Percentiles rank a stretch among this genome's conserved stretches.
Conservation (phyloP, 352 stramenopile species). For the Phytophthora lateralis region DNA sequence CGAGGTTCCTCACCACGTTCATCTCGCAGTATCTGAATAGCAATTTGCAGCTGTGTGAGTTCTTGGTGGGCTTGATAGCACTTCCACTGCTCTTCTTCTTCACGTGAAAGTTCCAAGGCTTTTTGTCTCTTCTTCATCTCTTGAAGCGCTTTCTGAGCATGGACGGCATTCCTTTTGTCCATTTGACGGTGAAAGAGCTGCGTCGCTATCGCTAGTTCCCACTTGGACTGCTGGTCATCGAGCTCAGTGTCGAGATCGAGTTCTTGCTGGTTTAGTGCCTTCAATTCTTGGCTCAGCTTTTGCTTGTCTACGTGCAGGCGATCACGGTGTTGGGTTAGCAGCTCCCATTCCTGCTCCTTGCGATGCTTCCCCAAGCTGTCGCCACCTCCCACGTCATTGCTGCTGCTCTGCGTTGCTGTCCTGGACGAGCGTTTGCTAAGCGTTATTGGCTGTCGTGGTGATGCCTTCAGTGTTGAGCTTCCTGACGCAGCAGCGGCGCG, state of each 20-base stretch:
- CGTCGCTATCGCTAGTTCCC: conserved; percentile 51
- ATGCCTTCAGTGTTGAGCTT: conserved; percentile 12
- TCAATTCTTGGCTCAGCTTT: conserved; percentile 34
- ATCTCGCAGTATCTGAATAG: conserved; percentile 45
- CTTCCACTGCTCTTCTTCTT: conserved; percentile 65
- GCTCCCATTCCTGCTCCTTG: conserved; percentile 48
- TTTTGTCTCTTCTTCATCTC: conserved; percentile 51
- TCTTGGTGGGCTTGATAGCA: conserved; percentile 63
- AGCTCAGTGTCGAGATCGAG: conserved; percentile 40
- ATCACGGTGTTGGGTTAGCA: conserved; percentile 41
- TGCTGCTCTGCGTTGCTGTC: conserved; percentile 2
- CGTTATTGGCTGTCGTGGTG: conserved; percentile 8
- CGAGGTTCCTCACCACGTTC: conserved; percentile 12
- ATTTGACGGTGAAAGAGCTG: conserved; percentile 59
- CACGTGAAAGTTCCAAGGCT: conserved; percentile 44
- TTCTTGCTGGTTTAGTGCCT: conserved; percentile 33
- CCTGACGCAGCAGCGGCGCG: conserved; percentile 23
- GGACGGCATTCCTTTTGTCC: conserved; percentile 29
- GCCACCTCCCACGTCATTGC: conserved; percentile 9
- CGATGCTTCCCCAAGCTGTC: conserved; percentile 15
- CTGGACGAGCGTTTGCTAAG: conserved; percentile 11
- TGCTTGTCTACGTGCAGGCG: conserved; percentile 45
- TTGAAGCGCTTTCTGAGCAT: conserved; percentile 20
- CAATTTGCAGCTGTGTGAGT: conserved; percentile 63
- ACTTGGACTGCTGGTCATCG: conserved; percentile 38